Evolutionary conservation across 2,329 filamentous ascomycete species (phyloP).

Genomic region (Cryphonectria carpinicola): DNA sequence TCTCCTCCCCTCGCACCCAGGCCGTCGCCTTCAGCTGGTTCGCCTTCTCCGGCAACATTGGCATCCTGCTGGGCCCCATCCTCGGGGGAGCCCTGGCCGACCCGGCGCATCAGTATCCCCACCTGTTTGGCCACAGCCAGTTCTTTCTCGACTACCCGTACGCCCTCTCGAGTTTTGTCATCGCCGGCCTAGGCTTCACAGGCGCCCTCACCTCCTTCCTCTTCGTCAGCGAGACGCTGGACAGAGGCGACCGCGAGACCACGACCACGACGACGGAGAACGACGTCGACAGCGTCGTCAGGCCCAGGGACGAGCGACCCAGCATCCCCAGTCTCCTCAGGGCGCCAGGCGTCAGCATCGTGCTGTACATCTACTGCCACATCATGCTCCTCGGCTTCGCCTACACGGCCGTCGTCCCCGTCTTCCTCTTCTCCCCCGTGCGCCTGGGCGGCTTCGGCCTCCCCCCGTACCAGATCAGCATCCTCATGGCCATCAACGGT

Average conservation of each 20-base stretch:
- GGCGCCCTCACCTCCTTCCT: conserved; percentile 56
- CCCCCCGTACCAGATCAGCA: conserved; percentile 63
- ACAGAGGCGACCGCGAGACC: conserved; percentile 31
- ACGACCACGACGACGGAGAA: background rate
- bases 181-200: conserved; percentile 56
- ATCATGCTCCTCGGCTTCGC: conserved; percentile 70
- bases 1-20: conserved; percentile 70
- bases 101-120: conserved; percentile 66
- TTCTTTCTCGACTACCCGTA: conserved; percentile 71
- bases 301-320: conserved; percentile 37
- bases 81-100: conserved; percentile 71
- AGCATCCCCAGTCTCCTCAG: conserved; percentile 60
- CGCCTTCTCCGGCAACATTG: conserved; percentile 74
- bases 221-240: conserved; percentile 66
- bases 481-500: conserved; percentile 68
- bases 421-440: conserved; percentile 69
- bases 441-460: conserved; percentile 69
- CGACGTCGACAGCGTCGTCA: conserved; percentile 22
- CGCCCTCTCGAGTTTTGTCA: conserved; percentile 63
- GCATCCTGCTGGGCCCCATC: conserved; percentile 73
- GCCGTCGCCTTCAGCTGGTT: conserved; percentile 77
- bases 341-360: conserved; percentile 66
- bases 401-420: conserved; percentile 71
- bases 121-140: conserved; percentile 54
- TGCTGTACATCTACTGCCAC: conserved; percentile 68